Base-by-base conservation (phyloP, 306 rosid species). In the Vigna unguiculata region DNA sequence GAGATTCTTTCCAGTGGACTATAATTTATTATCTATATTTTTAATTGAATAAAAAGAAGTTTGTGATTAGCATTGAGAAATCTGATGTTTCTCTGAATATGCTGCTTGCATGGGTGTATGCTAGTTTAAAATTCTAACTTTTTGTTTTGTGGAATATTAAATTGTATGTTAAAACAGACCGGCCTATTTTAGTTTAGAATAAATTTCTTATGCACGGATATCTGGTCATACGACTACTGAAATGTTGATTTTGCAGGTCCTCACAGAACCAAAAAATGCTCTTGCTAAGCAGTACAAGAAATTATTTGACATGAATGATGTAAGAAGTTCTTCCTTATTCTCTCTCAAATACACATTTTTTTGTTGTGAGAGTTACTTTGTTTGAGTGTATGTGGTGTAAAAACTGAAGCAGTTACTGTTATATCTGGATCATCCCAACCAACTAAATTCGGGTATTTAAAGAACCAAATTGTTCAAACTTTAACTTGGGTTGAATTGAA, bases 201-300 rank as follows among this genome's bases (percentile, higher is more conserved):
- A 19, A 9, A 12, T 41, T 68, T 69, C 70, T 38, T 41, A 17
- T 62, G 67, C 68, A 19, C 7, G 4, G 76, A n/a, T 30, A 22
- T 77, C 62, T 78, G 24, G 20, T 73, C 54, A 54, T 70, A 19
- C 54, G 78, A 67, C 55, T 46, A 14, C 28, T 25, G 25, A 77
- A 71, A 62, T 47, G 57, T 53, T 70, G 61, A 79, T 62, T 74
- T 67, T 84, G 57, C 87, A 92, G 97, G 97, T 92, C 60, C 96
- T 92, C 71, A 86, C 83, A 4, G 90, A 90, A 82, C 97, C 97
- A 5, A 92, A 87, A 81, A 87, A 92, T 65, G 96, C 97, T 69
- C 97, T 92, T 55, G 92, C 93, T 16, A 89, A 85, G 89, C 97
- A 92, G 89, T 92, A 88, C 93, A 85, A 87, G 90, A 92, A 90